Base-by-base conservation (phyloP, 164 flowering plant species). In the Buxus sempervirens region DNA sequence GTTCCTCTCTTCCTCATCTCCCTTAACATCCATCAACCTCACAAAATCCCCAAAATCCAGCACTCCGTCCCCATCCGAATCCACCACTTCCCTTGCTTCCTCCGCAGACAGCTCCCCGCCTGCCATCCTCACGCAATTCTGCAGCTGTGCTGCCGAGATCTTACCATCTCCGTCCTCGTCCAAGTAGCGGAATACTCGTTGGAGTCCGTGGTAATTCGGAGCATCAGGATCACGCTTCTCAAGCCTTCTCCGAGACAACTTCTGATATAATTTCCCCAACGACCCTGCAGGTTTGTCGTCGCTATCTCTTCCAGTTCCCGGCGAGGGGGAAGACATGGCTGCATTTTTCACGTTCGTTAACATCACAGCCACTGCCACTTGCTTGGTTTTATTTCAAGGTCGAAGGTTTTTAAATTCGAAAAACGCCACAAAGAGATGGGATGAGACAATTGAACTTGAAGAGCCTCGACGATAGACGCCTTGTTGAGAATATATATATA, bases 91-190 rank as follows among this genome's bases (percentile, higher is more conserved):
- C 53, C 14, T 25, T 1, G 65, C 54, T 26, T 62, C 65, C 42
- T 62, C 65, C 54, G 26, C 20, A 1, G 65, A 41, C 20, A 62
- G n/a, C 21, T 62, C 65, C 13, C 65, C 51, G 54, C 65, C 65
- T 22, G 13, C 19, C 20, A 9, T 42, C 28, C 65, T 62, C 18
- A 42, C 54, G 15, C 65, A 41, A 23, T 16, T 62, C 27, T 62
- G 65, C 27, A 62, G 22, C 27, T 62, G 54, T 0, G 26, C 51
- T 4, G 65, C 22, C 9, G 65, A 62, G 15, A 62, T 62, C 18
- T 62, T 62, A 12, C 65, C 65, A 9, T 62, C 54, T 5, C 65
- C 65, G 25, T 62, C 27, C 65, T 41, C 27, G 27, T 62, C 65
- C 0, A 62, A 41, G 53, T 42, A 62, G 20, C 53, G 65, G 54